Conservation (phyloP, 192 early-diverging fungal species). For the Phycomyces nitens region DNA sequence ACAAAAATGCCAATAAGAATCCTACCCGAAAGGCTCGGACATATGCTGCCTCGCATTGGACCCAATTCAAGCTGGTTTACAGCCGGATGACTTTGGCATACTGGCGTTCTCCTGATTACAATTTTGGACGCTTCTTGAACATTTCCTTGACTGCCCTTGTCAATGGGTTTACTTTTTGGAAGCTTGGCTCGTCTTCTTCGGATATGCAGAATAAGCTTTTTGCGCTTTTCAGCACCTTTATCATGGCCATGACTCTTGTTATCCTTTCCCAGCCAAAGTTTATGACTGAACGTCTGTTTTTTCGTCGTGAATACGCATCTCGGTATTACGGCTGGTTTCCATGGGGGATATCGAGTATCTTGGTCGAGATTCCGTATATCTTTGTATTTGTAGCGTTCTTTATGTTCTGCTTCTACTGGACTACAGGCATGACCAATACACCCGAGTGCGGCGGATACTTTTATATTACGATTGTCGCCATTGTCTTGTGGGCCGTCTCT, state of each 20-base stretch:
- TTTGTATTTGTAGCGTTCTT: constrained; percentile 58
- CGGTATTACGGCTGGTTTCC: constrained; percentile 68
- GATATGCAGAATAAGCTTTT: constrained; percentile 69
- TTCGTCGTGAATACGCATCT: constrained; percentile 62
- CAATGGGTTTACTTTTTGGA: constrained; percentile 74
- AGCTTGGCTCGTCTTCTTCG: constrained; percentile 46
- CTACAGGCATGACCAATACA: constrained; percentile 51
- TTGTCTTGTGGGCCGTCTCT: constrained; percentile 63
- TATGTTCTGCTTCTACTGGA: constrained; percentile 77
- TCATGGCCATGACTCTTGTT: constrained; percentile 66
- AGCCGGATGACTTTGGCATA: constrained; percentile 62
- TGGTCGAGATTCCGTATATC: constrained; percentile 71
- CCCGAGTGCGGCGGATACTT: constrained; percentile 56
- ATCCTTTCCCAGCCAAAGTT: constrained; percentile 67
- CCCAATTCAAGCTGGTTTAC: constrained; percentile 60
- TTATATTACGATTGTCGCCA: constrained; percentile 56
- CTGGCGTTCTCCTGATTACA: constrained; percentile 75
- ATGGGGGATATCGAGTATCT: constrained; percentile 57
- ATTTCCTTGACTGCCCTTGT: constrained; percentile 56
- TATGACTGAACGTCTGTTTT: constrained; percentile 63
- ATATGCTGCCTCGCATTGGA: constrained; percentile 41
- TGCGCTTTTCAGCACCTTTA: constrained; percentile 68
- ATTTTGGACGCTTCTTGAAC: constrained; percentile 65
- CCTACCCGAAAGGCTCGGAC: constrained; percentile 32
- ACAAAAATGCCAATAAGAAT: constrained; percentile 28